Evolutionary conservation across 2,329 filamentous ascomycete genomes (phyloP), one percentile per base, ranked within the genome.

Genomic region (Talaromyces rugulosus): DNA sequence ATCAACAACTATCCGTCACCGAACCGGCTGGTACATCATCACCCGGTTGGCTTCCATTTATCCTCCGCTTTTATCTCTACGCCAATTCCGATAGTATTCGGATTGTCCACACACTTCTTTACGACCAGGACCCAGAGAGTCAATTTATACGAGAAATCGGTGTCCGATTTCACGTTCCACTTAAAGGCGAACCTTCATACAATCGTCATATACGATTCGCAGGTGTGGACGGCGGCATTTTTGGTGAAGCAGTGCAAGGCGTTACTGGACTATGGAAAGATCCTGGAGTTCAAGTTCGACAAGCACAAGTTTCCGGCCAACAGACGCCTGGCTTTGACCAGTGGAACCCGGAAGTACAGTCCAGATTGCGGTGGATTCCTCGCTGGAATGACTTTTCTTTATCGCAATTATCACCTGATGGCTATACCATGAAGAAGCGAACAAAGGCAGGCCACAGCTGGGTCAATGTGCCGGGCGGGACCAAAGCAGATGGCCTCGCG

Each of bases 361-460:
- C 75, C 8, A 71, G 80, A 3, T 67, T 86, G 4, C 77, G 82
- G 42, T 87, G 83, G 82, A 80, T 88, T 55, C 85, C 85, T 0
- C 71, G 77, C 0, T 88, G 84, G 84, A 82, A 78, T 58, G 84
- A 87, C 65, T 88, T 83, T 68, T 80, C 77, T 18, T 72, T 88
- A 14, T 76, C 75, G 0, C 86, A 88, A 66, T 74, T 86, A 0
- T 87, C 85, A 0, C 74, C 85, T 0, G 85, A 87, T 51, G 86
- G 85, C 0, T 88, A 86, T 67, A 85, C 78, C 0, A 70, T 88
- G 23, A 82, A 82, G 71, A 88, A 88, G 72, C 74, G 86, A 51
- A 87, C 85, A 2, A 83, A 86, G 66, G 66, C 77, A 1, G 84
- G 84, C 0, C 81, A 83, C 56, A 80, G 79, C 59, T 87, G 85